Conservation (phyloP, 768 basidiomycete genomes). For the Mycena maculata region DNA sequence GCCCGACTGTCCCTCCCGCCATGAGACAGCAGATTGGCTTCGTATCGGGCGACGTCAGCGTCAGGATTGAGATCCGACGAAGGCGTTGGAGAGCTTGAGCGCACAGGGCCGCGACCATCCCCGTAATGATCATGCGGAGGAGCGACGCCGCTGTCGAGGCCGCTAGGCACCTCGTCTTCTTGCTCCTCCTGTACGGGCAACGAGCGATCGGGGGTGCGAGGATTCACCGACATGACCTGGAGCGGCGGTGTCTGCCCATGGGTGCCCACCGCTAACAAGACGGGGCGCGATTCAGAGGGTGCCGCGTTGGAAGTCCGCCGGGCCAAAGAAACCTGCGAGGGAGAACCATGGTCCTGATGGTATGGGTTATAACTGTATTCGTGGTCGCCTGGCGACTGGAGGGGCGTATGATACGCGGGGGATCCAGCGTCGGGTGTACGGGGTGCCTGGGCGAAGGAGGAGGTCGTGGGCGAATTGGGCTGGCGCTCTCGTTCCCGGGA, state of each 20-base stretch:
- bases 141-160: constrained; percentile 45
- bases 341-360: constrained; percentile 43
- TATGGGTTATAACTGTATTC: constrained; percentile 30
- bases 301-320: constrained; percentile 47
- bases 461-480: constrained; percentile 37
- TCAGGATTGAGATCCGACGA: constrained; percentile 67
- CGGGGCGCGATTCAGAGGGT: constrained; percentile 25
- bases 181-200: constrained; percentile 82
- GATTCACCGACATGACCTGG: constrained; percentile 56
- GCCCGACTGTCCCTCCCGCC: constrained; percentile 53
- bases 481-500: constrained; percentile 36
- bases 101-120: constrained; percentile 47
- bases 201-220: constrained; percentile 76
- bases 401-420: constrained; percentile 26
- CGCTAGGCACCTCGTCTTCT: constrained; percentile 67
- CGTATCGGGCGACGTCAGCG: constrained; percentile 50
- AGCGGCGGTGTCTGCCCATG: constrained; percentile 64
- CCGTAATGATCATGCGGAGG: constrained; percentile 42
- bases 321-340: constrained; percentile 54
- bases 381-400: constrained; percentile 27
- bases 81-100: constrained; percentile 59
- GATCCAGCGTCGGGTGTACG: constrained; percentile 62
- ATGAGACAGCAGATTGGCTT: constrained; percentile 44
- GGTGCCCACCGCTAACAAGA: constrained; percentile 22
- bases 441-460: constrained; percentile 54